Evolutionary conservation across 2,329 filamentous ascomycete species (phyloP), one percentile per base, ranked within the genome.

Genomic region (Cladorrhinum sp.): DNA sequence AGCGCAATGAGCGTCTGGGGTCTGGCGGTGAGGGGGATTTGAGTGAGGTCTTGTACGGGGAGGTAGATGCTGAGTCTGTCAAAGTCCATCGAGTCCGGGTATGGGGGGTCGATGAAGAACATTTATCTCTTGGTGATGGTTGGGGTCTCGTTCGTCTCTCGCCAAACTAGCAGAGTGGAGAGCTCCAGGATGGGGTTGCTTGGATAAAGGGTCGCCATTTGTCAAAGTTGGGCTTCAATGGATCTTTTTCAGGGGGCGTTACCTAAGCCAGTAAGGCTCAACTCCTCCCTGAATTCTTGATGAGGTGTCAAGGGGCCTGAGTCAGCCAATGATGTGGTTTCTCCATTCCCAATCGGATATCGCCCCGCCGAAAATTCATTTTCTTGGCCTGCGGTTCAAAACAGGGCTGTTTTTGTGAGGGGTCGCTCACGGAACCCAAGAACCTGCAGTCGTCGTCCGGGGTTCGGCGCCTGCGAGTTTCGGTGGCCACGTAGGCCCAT

Each of bases 11-110:
- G 62, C 59, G 63, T 42, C 21, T 24, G 20, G 18, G 67, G 62
- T 55, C 61, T 60, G 53, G 65, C 62, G 59, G 59, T 64, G 64
- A 68, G 61, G 64, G 66, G 62, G 61, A 62, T 67, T 57, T 36
- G 33, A 16, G 33, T 36, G 33, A 36, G 8, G 42, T 46, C 18
- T 21, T 46, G 42, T 20, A 46, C 42, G n/a, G 42, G 42, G n/a
- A 46, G 42, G 16, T 20, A 20, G 42, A 21, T 46, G 42, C n/a
- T 18, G 55, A 62, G 59, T 52, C 49, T 57, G 49, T 23, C 42
- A 46, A 46, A 46, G 42, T 8, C 42, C 42, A 46, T 46, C 42
- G 42, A 18, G n/a, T 46, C n/a, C 21, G 20, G 49, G 23, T 16
- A 24, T 26, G 49, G 49, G 23, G 52, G 21, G 49, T 51, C 49